phyloP scores from a whole-genome alignment of 1,284 basidiomycete genomes.

The Austroboletus rostrupii region DNA sequence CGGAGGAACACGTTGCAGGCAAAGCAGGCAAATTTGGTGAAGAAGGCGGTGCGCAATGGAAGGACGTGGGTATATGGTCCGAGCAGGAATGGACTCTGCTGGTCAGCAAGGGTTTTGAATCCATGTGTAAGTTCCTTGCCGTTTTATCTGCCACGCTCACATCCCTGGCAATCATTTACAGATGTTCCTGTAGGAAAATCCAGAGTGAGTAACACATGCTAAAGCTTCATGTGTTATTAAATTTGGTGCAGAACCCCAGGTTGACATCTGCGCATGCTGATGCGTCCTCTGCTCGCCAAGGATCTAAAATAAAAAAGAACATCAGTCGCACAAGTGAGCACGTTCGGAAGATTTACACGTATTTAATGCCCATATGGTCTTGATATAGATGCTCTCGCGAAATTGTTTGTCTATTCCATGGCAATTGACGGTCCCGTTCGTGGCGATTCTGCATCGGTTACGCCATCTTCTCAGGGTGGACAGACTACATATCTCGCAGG shows the following conservation, averaged over 20 bases:
- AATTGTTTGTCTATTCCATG: conserved; percentile 90
- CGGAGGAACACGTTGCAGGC: conserved; percentile 76
- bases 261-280: conserved; percentile 70
- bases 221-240: conserved; percentile 1
- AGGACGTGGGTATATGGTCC: conserved; percentile 86
- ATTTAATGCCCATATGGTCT: background rate
- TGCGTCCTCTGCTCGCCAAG: conserved; percentile 55
- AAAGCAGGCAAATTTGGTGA: conserved; percentile 46
- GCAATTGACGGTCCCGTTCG: conserved; percentile 70
- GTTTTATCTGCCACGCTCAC: conserved; percentile 13
- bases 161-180: conserved; percentile 49
- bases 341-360: background rate
- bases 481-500: conserved; percentile 71
- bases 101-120: conserved; percentile 82
- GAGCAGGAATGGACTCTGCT: conserved; percentile 83
- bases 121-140: conserved; percentile 65
- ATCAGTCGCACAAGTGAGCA: conserved; percentile 66
- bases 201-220: conserved; percentile 40
- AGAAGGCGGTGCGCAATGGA: conserved; percentile 58
- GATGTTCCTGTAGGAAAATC: conserved; percentile 72
- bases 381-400: conserved; percentile 73
- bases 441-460: conserved; percentile 42
- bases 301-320: conserved; percentile 75
- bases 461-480: conserved; percentile 58
- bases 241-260: conserved; percentile 47